These are phyloP conservation scores for Xylaria palmicola DNA, from an alignment of 495 filamentous ascomycete species.

Conservation along the genomic window DNA sequence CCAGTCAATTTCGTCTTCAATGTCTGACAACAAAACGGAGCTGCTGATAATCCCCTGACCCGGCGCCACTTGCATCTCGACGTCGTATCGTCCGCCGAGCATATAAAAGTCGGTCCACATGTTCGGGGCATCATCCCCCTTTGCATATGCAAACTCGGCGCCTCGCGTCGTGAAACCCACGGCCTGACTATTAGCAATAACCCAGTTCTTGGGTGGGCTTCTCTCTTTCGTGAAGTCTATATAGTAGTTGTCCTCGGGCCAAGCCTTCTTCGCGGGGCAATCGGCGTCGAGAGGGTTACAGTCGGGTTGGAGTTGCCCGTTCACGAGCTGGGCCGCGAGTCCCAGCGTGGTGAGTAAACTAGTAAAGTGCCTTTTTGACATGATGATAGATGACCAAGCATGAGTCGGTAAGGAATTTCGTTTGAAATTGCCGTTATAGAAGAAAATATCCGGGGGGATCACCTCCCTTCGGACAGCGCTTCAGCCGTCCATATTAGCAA, in stretches of 20 bases:
- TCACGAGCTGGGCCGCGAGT: constrained; percentile 21
- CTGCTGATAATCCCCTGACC: constrained; percentile 79
- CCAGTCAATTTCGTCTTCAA: constrained; percentile 94
- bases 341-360: constrained; percentile 25
- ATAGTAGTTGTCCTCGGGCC: constrained; percentile 23
- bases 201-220: constrained; percentile 21
- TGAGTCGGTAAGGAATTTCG: constrained; percentile 17
- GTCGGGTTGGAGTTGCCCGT: constrained; percentile 29
- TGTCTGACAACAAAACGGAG: constrained; percentile 82
- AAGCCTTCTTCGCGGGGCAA: constrained; percentile 29
- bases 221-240: constrained; percentile 33
- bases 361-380: constrained; percentile 26
- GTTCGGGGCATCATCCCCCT: constrained; percentile 74
- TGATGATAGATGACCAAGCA: constrained; percentile 16
- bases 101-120: constrained; percentile 69
- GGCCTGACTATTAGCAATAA: constrained; percentile 28
- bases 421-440: constrained; percentile 16
- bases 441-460: not conserved
- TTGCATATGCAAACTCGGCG: constrained; percentile 70
- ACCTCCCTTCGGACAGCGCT: not conserved
- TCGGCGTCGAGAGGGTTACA: constrained; percentile 28
- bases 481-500: constrained; percentile 21
- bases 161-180: constrained; percentile 55
- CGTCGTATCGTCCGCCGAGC: constrained; percentile 74
- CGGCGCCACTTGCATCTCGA: constrained; percentile 64